Evolutionary conservation across 2,329 filamentous ascomycete species (phyloP), one percentile per base, ranked within the genome.

Genomic region (Aspergillus cejpii): DNA sequence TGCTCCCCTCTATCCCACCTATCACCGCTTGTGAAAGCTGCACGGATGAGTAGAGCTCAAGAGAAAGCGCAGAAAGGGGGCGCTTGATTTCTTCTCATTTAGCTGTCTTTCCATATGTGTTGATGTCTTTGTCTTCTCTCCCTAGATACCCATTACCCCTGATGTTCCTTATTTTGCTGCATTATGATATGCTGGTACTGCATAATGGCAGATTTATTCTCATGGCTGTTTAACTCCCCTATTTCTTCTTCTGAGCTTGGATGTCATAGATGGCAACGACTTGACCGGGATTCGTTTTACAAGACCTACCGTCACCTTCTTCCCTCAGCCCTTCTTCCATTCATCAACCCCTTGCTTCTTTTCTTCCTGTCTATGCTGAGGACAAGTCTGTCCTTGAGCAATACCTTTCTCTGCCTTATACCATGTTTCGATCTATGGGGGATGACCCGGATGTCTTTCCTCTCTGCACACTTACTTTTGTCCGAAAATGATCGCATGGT

Each of bases 21-120:
- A 43, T 84, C 91, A 20, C 90, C 91, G 7, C 77, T 97, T 47
- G 91, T 97, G 41, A 81, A 84, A 60, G 85, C 89, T 33, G 91
- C 91, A 38, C 80, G 90, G 54, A 81, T 87, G 64, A 89, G 89
- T 52, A 80, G 90, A 65, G 85, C 85, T 20, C 84, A 91, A 60
- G 91, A 97, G 69, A 87, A 87, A 69, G 81, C 82, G 48, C 79
- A 81, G 53, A 87, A 87, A 66, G 81, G 66, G 33, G 62, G 65
- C 24, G 50, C 55, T 44, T 68, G 56, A 48, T 47, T 28, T 43
- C 44, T 27, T 49, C 24, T 31, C 51, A 50, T 49, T 48, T 50
- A 41, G 45, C 45, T 56, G 57, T 57, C 45, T 44, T 39, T 37
- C 43, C 54, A 53, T 53, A 51, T 51, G 54, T 43, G 41, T 57